Evolutionary conservation across 108 stramenopile species (phyloP).

Genomic region (Nitzschia sp.): DNA sequence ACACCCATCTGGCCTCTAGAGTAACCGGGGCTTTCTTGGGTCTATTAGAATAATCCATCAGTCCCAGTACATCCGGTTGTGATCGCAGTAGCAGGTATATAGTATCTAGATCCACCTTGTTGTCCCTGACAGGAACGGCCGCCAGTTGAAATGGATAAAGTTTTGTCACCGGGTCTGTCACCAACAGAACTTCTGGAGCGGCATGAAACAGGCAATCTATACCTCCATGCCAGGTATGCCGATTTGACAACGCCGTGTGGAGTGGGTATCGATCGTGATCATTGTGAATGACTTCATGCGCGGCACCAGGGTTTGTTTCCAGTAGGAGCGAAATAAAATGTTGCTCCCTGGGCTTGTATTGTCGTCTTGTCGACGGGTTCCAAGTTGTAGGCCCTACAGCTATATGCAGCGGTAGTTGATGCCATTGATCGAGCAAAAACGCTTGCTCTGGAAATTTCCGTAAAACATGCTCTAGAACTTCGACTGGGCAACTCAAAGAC

Average conservation of each 20-base stretch:
- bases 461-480: conserved; percentile 18
- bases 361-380: conserved; percentile 7
- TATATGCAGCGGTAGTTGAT: conserved; percentile 31
- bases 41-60: neutral
- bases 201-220: conserved; percentile 29
- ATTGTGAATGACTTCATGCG: neutral
- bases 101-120: conserved; percentile 28
- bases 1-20: neutral
- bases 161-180: conserved; percentile 37
- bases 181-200: conserved; percentile 17
- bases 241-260: conserved; percentile 34
- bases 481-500: conserved; percentile 20
- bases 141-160: conserved; percentile 56
- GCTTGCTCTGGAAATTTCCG: conserved; percentile 21
- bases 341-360: conserved; percentile 24
- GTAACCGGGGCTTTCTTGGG: neutral
- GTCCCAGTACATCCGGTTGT: conserved; percentile 22
- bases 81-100: conserved; percentile 18
- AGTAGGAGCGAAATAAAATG: conserved; percentile 25
- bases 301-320: conserved; percentile 9
- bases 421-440: conserved; percentile 6
- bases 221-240: conserved; percentile 33
- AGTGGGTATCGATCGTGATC: conserved; percentile 36
- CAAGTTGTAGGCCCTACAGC: conserved; percentile 22
- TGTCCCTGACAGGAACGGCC: conserved; percentile 20